Evolutionary conservation across 2,329 filamentous ascomycete genomes (phyloP).

Genomic region (Fusarium sacchari): DNA sequence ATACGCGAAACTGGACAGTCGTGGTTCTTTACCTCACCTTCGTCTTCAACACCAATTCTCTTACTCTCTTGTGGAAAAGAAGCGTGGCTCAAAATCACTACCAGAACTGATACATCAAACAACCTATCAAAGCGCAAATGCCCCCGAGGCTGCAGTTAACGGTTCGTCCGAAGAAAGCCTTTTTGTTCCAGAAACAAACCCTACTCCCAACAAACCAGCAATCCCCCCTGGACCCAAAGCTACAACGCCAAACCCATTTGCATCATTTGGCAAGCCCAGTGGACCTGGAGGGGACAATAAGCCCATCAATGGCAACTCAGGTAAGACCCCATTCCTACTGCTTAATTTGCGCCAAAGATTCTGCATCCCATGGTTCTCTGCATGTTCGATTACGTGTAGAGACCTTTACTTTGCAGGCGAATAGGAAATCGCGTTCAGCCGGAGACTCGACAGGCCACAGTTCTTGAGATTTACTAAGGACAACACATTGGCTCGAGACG

Average conservation of each 20-base stretch:
- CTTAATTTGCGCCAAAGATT: constrained; percentile 41
- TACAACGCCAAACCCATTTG: constrained; percentile 22
- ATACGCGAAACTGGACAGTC: constrained; percentile 58
- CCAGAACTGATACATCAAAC: constrained; percentile 67
- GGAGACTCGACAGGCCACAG: constrained; percentile 41
- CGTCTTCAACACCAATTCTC: constrained; percentile 67
- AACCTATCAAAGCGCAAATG: constrained; percentile 55
- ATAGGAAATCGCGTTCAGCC: constrained; percentile 40
- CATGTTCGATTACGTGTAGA: constrained; percentile 11
- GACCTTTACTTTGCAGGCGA: constrained; percentile 34
- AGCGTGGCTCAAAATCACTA: constrained; percentile 63
- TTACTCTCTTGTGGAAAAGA: constrained; percentile 65
- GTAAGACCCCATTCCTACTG: constrained; percentile 37
- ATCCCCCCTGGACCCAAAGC: constrained; percentile 10
- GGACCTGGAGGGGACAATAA: constrained; percentile 11
- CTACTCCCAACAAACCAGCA: background rate
- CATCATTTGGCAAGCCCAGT: constrained; percentile 13
- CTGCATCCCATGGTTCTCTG: constrained; percentile 31
- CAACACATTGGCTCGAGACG: constrained; percentile 39
- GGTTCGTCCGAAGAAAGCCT: constrained; percentile 43
- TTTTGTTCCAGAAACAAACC: constrained; percentile 41
- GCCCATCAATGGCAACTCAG: constrained; percentile 30
- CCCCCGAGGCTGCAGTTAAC: constrained; percentile 17
- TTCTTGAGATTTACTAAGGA: constrained; percentile 26
- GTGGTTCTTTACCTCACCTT: constrained; percentile 57